Conservation (phyloP, 176 grass and related monocot genomes). For the Oropetium thomaeum region DNA sequence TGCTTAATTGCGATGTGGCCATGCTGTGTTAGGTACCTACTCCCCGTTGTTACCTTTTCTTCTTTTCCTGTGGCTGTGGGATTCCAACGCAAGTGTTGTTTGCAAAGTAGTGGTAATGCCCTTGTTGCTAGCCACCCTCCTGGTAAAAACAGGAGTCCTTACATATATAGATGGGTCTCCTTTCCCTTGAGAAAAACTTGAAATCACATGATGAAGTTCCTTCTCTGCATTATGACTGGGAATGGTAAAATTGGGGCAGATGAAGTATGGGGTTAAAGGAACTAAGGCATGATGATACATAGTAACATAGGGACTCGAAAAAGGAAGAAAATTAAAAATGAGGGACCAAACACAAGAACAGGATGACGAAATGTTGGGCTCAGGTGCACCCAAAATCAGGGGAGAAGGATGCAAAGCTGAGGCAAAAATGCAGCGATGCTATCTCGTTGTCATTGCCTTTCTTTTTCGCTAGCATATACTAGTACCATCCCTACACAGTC, state of each 20-base stretch:
- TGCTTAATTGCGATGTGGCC: background rate
- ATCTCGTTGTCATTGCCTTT: background rate
- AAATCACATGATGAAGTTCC: background rate
- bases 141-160: background rate
- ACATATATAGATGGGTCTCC: no score
- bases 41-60: slow-evolving; percentile 12
- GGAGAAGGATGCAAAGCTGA: background rate
- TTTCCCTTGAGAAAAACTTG: background rate
- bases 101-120: background rate
- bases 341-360: slow-evolving; percentile 9
- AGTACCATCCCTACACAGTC: background rate
- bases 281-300: background rate
- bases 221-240: background rate
- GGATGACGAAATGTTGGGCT: background rate
- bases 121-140: background rate
- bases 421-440: slow-evolving; percentile 11
- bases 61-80: slow-evolving; percentile 3
- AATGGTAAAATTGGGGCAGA: background rate
- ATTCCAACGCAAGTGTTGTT: background rate
- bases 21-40: background rate
- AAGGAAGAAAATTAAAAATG: background rate
- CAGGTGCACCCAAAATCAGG: background rate
- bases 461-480: no score
- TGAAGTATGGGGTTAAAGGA: background rate
- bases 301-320: background rate